A percentile compares a stretch with the other conserved stretches of the same genome.
Conservation (phyloP, 176 grass and related monocot species). For the Poa pratensis region DNA sequence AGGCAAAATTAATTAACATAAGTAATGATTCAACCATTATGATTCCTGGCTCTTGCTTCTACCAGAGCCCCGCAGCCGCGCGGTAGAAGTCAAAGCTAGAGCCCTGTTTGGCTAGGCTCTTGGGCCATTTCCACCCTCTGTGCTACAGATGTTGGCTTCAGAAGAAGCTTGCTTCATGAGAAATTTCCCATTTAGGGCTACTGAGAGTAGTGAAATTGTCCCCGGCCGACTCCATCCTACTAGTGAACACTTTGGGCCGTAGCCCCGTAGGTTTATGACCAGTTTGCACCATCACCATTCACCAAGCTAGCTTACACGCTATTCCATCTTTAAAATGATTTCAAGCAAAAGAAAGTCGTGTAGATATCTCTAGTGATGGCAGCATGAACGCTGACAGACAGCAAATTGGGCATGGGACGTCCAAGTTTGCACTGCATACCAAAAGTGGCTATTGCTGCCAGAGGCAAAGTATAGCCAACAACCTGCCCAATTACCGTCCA, state of each 20-base stretch:
- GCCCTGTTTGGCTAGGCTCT: conserved; percentile 6
- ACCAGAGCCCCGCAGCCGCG: neutral
- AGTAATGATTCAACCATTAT: neutral
- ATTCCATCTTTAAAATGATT: conserved; percentile 20
- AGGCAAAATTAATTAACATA: neutral
- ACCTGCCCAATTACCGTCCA: conserved; percentile 34
- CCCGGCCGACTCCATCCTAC: neutral
- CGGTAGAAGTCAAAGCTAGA: neutral
- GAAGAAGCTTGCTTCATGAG: neutral
- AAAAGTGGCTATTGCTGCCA: conserved; percentile 34
- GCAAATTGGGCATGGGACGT: neutral
- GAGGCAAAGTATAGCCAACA: conserved; percentile 28
- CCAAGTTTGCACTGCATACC: conserved; percentile 26
- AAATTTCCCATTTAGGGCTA: neutral
- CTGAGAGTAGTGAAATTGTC: neutral
- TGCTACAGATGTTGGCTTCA: conserved; percentile 5
- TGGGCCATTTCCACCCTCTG: neutral
- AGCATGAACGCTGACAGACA: conserved; percentile 30
- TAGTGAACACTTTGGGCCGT: neutral
- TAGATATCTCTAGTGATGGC: conserved; percentile 12
- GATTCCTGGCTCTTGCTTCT: neutral
- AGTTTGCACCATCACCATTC: neutral
- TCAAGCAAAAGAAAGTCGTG: neutral
- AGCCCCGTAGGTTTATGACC: neutral
- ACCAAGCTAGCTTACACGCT: neutral